Base-by-base conservation (phyloP, 345 rosid species). In the Anastatica hierochuntica region DNA sequence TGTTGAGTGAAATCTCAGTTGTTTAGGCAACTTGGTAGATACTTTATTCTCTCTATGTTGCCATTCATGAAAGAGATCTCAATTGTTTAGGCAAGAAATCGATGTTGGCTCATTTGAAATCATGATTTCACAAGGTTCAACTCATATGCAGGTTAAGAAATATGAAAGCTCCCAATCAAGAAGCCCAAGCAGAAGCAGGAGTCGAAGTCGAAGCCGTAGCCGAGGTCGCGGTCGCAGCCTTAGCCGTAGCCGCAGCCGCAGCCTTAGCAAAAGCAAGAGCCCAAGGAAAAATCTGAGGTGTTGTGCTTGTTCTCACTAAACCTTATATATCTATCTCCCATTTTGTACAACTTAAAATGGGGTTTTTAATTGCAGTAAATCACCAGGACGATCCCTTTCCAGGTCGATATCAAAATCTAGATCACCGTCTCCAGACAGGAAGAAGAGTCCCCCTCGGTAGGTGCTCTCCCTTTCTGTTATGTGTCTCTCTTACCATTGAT, bases 361-460 rank as follows among this genome's bases (percentile, higher is more conserved):
- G 23, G 12, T 24, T 49, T 13, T 42, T 53, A 44, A 8, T 9
- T 9, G 41, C 77, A 77, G 92, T 68, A 79, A 72, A 77, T 79
- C 97, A 47, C 33, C 57, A 29, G 79, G 75, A 36, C 72, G 78
- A 11, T 70, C 84, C 18, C 61, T 27, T 29, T 76, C 90, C 10
- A 78, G 75, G 46, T 87, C 94, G 18, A 50, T 73, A 8, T 79
- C 89, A 56, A 85, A 82, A 66, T 85, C 89, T 12, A 76, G 73
- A 62, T 85, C 95, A 7, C 33, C 33, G 6, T 29, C 33, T 23
- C 94, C 85, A 21, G 72, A 74, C 33, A 8, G 9, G 33, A 29
- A 29, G 69, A 60, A 59, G 66, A 58, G 55, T 31, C 66, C 78
- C 38, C 55, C 76, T n/a, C 81, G 84, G 97, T 74, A 67, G 36